Base-by-base conservation (phyloP, 2,329 filamentous ascomycete species). In the Peltaster fructicola region DNA sequence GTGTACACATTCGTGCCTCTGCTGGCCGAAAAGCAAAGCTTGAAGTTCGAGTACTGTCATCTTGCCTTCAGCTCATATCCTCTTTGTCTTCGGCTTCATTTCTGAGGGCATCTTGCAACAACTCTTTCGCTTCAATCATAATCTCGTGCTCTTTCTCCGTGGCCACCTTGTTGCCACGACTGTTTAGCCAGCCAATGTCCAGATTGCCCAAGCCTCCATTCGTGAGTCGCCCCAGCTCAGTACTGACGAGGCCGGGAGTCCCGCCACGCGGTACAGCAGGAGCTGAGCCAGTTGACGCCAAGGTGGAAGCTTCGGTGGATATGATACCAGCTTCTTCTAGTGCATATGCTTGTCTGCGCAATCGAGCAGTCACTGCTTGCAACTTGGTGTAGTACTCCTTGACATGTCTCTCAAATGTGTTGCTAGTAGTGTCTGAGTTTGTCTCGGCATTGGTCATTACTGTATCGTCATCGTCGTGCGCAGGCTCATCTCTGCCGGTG, bases 181-280 rank as follows among this genome's bases (percentile, higher is more conserved):
- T 84, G 46, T 93, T 95, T 40, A 95, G 53, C 68, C 78, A 85
- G 15, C 84, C 84, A 8, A 90, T 73, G 45, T 93, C 84, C 26
- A 93, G 58, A 55, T 52, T 47, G 6, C 59, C 59, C 21, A 61
- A 36, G 6, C 59, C 59, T 8, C 53, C 54, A 36, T 61, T 61
- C 25, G 45, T 56, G 24, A 50, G 36, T 5, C 37, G 36, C 15
- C 44, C 41, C 24, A 31, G 31, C 28, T 30, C 25, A 24, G 29
- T 22, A 12, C 15, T 10, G 37, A 22, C 31, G 26, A 30, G 22
- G 9, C 34, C 45, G 6, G 15, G 15, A 10, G 12, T 24, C 6
- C 23, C 23, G 16, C 31, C 40, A 21, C 37, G 38, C 7, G 40
- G 33, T 25, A 26, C 20, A 17, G 29, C 22, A n/a, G 30, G 23